These are phyloP conservation scores for Nothophaeocryptopus gaeumannii DNA, from an alignment of 2,329 filamentous ascomycete genomes.

Conservation along the genomic window DNA sequence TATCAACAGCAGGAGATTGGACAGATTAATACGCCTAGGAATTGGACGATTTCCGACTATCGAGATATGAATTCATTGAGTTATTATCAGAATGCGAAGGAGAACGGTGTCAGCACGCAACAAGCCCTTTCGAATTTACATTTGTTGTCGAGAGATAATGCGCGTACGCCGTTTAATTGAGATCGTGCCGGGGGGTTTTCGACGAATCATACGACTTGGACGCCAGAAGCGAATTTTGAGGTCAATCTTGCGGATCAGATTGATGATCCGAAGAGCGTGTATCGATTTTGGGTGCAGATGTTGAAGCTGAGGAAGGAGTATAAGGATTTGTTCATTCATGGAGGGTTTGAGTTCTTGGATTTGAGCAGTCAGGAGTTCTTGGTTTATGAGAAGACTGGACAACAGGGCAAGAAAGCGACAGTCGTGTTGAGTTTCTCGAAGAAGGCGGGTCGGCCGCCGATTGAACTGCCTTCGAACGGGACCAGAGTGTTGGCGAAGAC, in stretches of 20 bases:
- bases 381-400: conserved; percentile 9
- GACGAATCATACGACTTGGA: conserved; percentile 58
- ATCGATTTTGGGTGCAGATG: conserved; percentile 56
- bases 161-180: conserved; percentile 68
- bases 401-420: conserved; percentile 16
- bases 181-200: conserved; percentile 62
- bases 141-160: conserved; percentile 38
- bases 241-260: conserved; percentile 41
- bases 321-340: conserved; percentile 25
- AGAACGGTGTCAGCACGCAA: conserved; percentile 31
- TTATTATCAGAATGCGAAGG: conserved; percentile 40
- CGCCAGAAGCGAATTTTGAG: not conserved
- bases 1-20: conserved; percentile 68
- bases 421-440: conserved; percentile 41
- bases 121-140: conserved; percentile 2
- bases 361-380: conserved; percentile 17
- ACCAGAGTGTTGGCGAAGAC: conserved; percentile 1
- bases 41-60: conserved; percentile 46
- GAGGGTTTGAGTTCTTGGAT: conserved; percentile 22
- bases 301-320: conserved; percentile 22
- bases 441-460: conserved; percentile 19
- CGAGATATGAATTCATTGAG: conserved; percentile 56
- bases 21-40: conserved; percentile 54
- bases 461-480: not conserved
- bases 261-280: conserved; percentile 48